A percentile compares a stretch with the other conserved stretches of the same genome.
Conservation (phyloP, 2,329 filamentous ascomycete species). For the Penicillium sp. region DNA sequence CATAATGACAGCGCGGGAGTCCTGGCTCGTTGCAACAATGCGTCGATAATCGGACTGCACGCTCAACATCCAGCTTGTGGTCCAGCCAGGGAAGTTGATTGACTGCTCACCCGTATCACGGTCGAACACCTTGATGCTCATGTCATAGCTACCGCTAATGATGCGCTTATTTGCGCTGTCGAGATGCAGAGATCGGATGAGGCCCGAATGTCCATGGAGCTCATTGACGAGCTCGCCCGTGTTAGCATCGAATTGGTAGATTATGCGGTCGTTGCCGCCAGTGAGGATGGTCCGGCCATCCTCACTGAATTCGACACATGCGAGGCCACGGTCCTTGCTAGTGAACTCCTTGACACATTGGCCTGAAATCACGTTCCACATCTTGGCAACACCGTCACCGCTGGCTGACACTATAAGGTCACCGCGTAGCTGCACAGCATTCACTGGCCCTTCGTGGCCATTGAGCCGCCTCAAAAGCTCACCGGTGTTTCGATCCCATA, state of each 20-base stretch:
- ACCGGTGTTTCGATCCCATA: constrained; percentile 86
- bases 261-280: constrained; percentile 91
- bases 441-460: constrained; percentile 89
- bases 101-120: constrained; percentile 74
- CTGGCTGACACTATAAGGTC: constrained; percentile 91
- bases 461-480: constrained; percentile 71
- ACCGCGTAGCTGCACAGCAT: constrained; percentile 90
- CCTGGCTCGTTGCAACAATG: constrained; percentile 92
- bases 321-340: constrained; percentile 87
- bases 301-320: constrained; percentile 93
- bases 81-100: constrained; percentile 89
- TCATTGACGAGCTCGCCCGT: constrained; percentile 80
- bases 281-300: constrained; percentile 92
- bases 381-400: constrained; percentile 86
- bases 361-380: constrained; percentile 92
- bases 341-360: constrained; percentile 85
- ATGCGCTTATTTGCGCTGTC: constrained; percentile 83
- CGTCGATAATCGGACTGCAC: constrained; percentile 94
- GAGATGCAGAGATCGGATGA: constrained; percentile 87
- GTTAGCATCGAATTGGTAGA: constrained; percentile 93
- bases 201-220: constrained; percentile 76
- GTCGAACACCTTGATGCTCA: constrained; percentile 92
- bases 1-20: constrained; percentile 86
- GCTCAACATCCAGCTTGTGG: constrained; percentile 92
- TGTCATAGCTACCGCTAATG: constrained; percentile 90